These are phyloP conservation scores for thale cress (Arabidopsis thaliana) DNA, from an alignment of 345 rosid species.

Conservation along the genomic window TAIR10.1 NC_003075.7:10228501-10229000, in stretches of 20 bases:
- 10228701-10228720: slow-evolving; percentile 44
- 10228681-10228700: slow-evolving; percentile 33
- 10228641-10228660: slow-evolving; percentile 26
- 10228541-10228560: too few species aligned
- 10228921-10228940: slow-evolving; percentile 33
- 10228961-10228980: slow-evolving; percentile 4
- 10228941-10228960: slow-evolving; percentile 13
- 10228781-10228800: slow-evolving; percentile 38
- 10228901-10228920: slow-evolving; percentile 20
- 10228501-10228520: neutral
- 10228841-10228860: slow-evolving; percentile 36
- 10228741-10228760: slow-evolving; percentile 41
- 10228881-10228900: slow-evolving; percentile 26
- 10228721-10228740: slow-evolving; percentile 33
- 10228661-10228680: neutral
- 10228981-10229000: neutral
- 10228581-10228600: neutral
- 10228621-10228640: slow-evolving; percentile 18
- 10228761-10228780: slow-evolving; percentile 42
- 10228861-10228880: slow-evolving; percentile 38
- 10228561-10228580: too few species aligned
- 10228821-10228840: slow-evolving; percentile 29
- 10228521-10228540: too few species aligned
- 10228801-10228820: slow-evolving; percentile 40
- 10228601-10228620: slow-evolving; percentile 15